Evolutionary conservation across 108 stramenopile species (phyloP), one percentile per base, ranked within the genome.

Genomic region (Cyclostephanos tholiformis): DNA sequence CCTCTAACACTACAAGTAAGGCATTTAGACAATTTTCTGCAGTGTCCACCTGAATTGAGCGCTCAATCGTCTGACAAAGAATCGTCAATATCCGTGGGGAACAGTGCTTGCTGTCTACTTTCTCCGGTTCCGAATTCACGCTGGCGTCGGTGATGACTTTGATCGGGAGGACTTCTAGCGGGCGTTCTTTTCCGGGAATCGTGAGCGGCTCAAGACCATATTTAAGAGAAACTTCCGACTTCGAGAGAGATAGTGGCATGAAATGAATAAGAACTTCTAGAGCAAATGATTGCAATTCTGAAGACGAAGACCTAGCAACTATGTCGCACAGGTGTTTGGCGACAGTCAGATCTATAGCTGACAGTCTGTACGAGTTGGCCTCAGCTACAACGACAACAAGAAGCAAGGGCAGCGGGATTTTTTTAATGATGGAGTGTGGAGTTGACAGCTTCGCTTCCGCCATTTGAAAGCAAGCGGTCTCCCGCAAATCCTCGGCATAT

Each of bases 261-360:
- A 94, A 79, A 76, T 88, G 65, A 26, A 87, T 82, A 11, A 94
- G 74, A 48, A 78, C 70, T 57, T 92, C 91, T 86, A 94, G 91
- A 6, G 89, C 80, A 77, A 89, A 94, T 17, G 71, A 39, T 65
- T 87, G 56, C 36, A 79, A 75, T 44, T 89, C 80, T 38, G 74
- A 32, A 17, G 79, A 76, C 13, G 82, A 69, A 25, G 93, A 82
- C 10, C 66, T 69, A 30, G 77, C 66, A 10, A 90, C 87, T 29
- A 92, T 63, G 13, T 76, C 66, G 53, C 87, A 91, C 22, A 94
- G 65, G 27, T 85, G 78, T 16, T 63, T 63, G 10, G 87, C 90
- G 17, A 92, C 41, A 1, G 74, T 38, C 46, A 77, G 79, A 16
- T 84, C 89, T 35, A 86, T 74, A 9, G 68, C 59, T 14, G 77